phyloP scores from a whole-genome alignment of 495 filamentous ascomycete species.

The Penicillium desertorum region DNA sequence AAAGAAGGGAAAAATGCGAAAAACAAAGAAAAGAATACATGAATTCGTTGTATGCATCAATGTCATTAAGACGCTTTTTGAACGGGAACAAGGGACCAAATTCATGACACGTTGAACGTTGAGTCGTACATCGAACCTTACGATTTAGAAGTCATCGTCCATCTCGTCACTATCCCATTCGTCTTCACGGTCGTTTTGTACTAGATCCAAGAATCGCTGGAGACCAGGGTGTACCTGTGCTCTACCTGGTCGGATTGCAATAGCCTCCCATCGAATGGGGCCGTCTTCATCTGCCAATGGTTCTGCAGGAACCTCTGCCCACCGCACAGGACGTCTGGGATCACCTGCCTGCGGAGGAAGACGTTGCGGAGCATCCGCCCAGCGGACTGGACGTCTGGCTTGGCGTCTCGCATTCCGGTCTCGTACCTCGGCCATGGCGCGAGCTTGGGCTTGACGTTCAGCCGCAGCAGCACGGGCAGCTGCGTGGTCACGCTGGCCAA shows the following conservation, averaged over 20 bases:
- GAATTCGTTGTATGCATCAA: conserved; percentile 6
- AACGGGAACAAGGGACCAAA: not conserved
- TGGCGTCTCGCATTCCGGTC: conserved; percentile 22
- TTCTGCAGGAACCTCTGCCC: conserved; percentile 3
- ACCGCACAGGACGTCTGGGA: conserved; percentile 14
- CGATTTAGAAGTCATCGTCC: conserved; percentile 44
- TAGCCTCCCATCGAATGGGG: not conserved
- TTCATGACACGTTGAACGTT: not conserved
- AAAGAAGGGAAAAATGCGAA: not conserved
- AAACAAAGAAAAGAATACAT: not conserved
- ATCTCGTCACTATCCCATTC: conserved; percentile 66
- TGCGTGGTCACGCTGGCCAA: conserved; percentile 28
- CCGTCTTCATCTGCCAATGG: not conserved
- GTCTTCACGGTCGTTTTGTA: conserved; percentile 58
- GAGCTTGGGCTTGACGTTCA: conserved; percentile 46
- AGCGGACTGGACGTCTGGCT: not conserved
- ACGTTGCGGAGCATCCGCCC: conserved; percentile 1
- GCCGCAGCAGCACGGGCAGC: conserved; percentile 44
- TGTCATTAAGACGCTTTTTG: conserved; percentile 7
- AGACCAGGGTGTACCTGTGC: conserved; percentile 35
- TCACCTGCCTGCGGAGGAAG: conserved; percentile 8
- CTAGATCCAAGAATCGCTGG: conserved; percentile 55
- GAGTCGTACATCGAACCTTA: not conserved
- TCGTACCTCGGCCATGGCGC: conserved; percentile 46
- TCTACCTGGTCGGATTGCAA: conserved; percentile 2